Evolutionary conservation across 73 alveolate genomes (phyloP), one percentile per base, ranked within the genome.

Genomic region (Loxodes magnus): DNA sequence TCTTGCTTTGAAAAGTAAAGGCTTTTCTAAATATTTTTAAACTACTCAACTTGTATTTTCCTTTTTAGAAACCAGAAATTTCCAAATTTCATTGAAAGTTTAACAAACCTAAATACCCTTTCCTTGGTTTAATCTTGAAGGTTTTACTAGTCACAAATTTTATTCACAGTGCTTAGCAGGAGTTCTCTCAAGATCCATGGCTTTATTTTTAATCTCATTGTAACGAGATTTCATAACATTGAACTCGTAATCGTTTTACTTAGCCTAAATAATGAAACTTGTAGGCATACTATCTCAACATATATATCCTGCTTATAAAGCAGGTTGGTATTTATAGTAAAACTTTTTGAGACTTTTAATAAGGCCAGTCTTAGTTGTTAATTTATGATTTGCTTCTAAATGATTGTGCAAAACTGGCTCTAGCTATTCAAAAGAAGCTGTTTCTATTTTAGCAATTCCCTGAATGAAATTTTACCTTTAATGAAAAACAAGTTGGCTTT

Each of bases 91-190:
- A 57, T 84, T 79, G 35, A 83, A 15, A 53, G 70, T 67, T 24
- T 84, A 48, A 39, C 82, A 88, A 19, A 88, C 67, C 71, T 88
- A 91, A 63, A 88, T 88, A 43, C 94, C 94, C 56, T 83, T 79
- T 15, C 98, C 98, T 48, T 85, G 63, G 38, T 88, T 83, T 63
- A 80, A 41, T 37, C 76, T 82, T 10, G 86, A 91, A 44, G 96
- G 94, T 64, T 88, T 88, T 12, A 88, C 60, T 10, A 88, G 64
- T 96, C 98, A 88, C 36, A 84, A 62, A 44, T 84, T 84, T 56
- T 74, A 74, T 4, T 79, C 90, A 23, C 92, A 80, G 51, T 84
- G 94, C 67, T 74, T 70, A 26, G 56, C 51, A 7, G 93, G 91
- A 14, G 84, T 67, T 27, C 79, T 74, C 49, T 43, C 51, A 23